A percentile compares a stretch with the other conserved stretches of the same genome.
Evolutionary conservation across 495 filamentous ascomycete species (phyloP).

Genomic region (Choiromyces venosus): DNA sequence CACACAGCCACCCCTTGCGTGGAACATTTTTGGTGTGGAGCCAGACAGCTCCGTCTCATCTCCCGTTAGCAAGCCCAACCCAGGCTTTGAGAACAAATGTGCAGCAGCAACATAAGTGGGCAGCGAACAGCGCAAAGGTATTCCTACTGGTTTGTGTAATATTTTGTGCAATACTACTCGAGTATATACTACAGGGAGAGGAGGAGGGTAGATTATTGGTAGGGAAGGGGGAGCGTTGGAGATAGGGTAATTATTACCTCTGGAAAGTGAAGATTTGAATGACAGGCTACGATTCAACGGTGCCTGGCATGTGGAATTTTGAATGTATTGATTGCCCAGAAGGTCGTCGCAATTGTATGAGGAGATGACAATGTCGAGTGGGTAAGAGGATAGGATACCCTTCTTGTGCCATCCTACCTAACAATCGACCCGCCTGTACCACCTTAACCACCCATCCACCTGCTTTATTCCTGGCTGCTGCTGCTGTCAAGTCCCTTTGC

Average conservation of each 20-base stretch:
- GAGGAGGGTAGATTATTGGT: not conserved
- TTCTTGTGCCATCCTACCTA: not conserved
- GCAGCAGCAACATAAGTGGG: not conserved
- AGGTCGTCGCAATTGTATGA: not conserved
- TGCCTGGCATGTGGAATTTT: not conserved
- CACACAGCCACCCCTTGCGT: not conserved
- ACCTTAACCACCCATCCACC: not conserved
- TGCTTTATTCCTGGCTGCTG: not conserved
- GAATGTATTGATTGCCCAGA: not conserved
- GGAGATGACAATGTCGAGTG: not conserved
- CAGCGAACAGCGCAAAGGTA: not conserved
- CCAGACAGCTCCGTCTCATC: constrained; percentile 34
- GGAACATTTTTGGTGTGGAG: constrained; percentile 1
- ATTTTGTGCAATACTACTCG: not conserved
- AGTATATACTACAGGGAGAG: not conserved
- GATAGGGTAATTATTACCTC: not conserved
- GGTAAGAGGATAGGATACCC: not conserved
- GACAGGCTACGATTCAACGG: not conserved
- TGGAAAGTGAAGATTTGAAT: constrained; percentile 1
- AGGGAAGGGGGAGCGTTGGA: not conserved
- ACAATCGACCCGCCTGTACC: not conserved
- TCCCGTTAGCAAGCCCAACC: constrained; percentile 6
- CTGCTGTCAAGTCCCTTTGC: not conserved
- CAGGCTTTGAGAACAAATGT: not conserved
- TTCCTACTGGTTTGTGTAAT: not conserved